These are phyloP conservation scores for Kwoniella sp. DNA, from an alignment of 768 basidiomycete species.

Conservation along the genomic window DNA sequence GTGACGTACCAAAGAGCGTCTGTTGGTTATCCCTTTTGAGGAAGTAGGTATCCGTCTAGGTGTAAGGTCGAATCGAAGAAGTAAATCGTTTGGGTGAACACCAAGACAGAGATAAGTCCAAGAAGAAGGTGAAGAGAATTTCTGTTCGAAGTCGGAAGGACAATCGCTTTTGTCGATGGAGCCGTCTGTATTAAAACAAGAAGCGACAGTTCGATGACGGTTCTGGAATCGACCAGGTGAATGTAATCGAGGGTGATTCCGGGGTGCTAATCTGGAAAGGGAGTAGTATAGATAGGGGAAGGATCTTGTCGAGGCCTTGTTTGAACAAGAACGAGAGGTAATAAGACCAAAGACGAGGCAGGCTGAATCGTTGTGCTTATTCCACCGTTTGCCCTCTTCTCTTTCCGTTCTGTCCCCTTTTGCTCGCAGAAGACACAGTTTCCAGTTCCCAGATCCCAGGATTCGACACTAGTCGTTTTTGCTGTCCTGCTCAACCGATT, in stretches of 20 bases:
- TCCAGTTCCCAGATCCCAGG: background rate
- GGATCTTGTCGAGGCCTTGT: background rate
- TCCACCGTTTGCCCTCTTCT: background rate
- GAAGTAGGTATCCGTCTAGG: slow-evolving; percentile 5
- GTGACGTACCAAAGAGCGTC: slow-evolving; percentile 1
- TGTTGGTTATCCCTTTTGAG: background rate
- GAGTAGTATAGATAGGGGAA: background rate
- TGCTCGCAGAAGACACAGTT: background rate
- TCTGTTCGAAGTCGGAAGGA: background rate
- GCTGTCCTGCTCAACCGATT: background rate
- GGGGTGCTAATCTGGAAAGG: background rate
- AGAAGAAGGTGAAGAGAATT: background rate
- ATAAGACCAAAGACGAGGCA: slow-evolving; percentile 2
- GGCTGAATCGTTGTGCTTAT: background rate
- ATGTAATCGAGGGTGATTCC: background rate
- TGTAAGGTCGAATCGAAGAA: slow-evolving; percentile 8
- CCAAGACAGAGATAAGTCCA: slow-evolving; percentile 1
- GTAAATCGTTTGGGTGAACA: background rate
- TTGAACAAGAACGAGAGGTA: background rate
- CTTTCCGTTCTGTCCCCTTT: background rate
- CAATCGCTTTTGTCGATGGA: background rate
- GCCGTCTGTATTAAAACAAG: background rate
- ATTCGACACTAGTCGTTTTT: background rate
- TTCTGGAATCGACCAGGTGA: slow-evolving; percentile 1
- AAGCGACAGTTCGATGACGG: background rate